phyloP scores from a whole-genome alignment of 2,329 filamentous ascomycete genomes.

The Nigrospora sphaerica region DNA sequence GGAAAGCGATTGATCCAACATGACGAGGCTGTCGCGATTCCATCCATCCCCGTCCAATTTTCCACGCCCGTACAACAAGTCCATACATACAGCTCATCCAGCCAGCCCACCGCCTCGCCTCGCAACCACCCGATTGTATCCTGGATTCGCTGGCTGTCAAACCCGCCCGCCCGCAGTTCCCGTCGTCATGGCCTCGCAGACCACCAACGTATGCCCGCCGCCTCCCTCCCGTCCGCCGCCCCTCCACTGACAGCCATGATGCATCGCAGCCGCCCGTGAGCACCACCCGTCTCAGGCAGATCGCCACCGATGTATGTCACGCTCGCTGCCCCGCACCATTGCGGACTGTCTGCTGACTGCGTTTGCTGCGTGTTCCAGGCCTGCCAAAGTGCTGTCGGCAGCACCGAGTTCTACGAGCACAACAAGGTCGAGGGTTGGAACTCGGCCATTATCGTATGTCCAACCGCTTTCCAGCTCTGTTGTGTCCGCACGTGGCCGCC shows the following conservation, averaged over 20 bases:
- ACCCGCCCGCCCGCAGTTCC: conserved; percentile 3
- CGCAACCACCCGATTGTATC: too few species aligned
- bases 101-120: too few species aligned
- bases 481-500: neutral
- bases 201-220: neutral
- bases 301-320: conserved; percentile 68
- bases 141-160: too few species aligned
- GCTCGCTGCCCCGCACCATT: conserved; percentile 1
- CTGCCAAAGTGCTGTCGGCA: conserved; percentile 70
- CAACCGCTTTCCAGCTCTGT: neutral
- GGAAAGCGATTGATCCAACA: too few species aligned
- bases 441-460: conserved; percentile 78
- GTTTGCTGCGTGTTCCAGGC: conserved; percentile 46
- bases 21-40: neutral
- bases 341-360: conserved; percentile 2
- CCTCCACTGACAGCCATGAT: neutral
- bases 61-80: too few species aligned
- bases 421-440: conserved; percentile 83
- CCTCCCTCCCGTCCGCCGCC: conserved; percentile 2
- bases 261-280: conserved; percentile 57
- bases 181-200: conserved; percentile 5
- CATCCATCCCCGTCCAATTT: neutral
- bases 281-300: conserved; percentile 72
- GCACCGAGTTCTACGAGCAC: conserved; percentile 78
- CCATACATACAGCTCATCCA: too few species aligned